These are phyloP conservation scores for Cercophora newfieldiana DNA, from an alignment of 495 filamentous ascomycete species.

Conservation along the genomic window DNA sequence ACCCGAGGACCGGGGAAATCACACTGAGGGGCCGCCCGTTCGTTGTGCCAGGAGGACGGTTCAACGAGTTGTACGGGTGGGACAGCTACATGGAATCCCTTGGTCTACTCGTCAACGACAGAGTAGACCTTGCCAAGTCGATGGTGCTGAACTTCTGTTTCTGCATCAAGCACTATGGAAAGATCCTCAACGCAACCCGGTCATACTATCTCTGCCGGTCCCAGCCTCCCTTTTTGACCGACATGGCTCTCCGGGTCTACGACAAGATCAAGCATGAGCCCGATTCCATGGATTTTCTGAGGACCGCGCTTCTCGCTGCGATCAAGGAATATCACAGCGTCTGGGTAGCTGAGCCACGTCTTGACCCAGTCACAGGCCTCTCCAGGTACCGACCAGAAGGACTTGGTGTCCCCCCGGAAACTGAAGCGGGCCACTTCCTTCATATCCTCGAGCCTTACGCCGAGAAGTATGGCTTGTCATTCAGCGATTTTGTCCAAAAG, in stretches of 20 bases:
- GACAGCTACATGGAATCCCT: constrained; percentile 97
- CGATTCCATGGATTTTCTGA: constrained; percentile 73
- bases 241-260: constrained; percentile 91
- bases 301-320: constrained; percentile 75
- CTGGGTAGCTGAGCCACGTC: constrained; percentile 79
- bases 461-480: constrained; percentile 75
- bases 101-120: constrained; percentile 78
- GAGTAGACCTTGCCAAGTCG: constrained; percentile 78
- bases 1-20: constrained; percentile 63
- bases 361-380: constrained; percentile 78
- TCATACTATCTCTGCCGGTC: constrained; percentile 93
- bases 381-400: constrained; percentile 89
- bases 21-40: constrained; percentile 82
- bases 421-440: constrained; percentile 82
- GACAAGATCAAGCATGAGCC: constrained; percentile 82
- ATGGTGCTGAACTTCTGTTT: constrained; percentile 98
- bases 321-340: constrained; percentile 96
- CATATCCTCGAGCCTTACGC: constrained; percentile 86
- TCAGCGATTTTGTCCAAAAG: constrained; percentile 77
- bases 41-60: constrained; percentile 91
- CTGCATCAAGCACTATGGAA: constrained; percentile 96
- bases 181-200: constrained; percentile 94
- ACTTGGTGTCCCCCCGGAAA: constrained; percentile 91
- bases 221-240: constrained; percentile 94
- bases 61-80: constrained; percentile 98